Evolutionary conservation across 371 early-diverging fungal genomes (phyloP), one percentile per base, ranked within the genome.

Genomic region (Lichtheimia hyalospora): DNA sequence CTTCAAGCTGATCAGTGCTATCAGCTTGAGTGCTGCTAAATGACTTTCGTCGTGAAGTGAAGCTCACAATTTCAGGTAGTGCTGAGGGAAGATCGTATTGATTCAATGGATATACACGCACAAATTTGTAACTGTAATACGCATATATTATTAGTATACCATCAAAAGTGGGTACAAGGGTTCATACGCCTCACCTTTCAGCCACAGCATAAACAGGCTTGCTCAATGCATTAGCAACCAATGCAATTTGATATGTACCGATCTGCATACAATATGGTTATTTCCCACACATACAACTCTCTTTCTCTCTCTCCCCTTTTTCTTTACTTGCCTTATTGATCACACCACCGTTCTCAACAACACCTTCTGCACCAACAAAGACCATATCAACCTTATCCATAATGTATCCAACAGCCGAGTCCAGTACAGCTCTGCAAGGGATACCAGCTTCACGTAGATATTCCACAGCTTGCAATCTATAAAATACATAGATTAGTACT

Each of bases 331-430:
- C 88, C 77, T 93, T 92, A 70, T 97, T 98, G 66, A 98, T 91
- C 49, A 98, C 70, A 5, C 99, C 99, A 27, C 99, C 99, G 67
- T 96, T 98, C 74, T 96, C 95, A 5, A 95, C 95, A 3, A 98
- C 95, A 40, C 94, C 99, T 75, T 98, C 99, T 13, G 97, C 99
- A 7, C 99, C 99, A 28, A 96, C 96, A 63, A 97, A 85, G 0
- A 96, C 95, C 85, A 93, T 82, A 68, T 96, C 94, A 15, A 96
- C 92, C 69, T 93, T 89, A 63, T 92, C 92, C 84, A 98, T 95
- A 58, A 94, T 84, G 73, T 92, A 95, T 34, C 93, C 97, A 3
- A 96, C 95, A 16, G 97, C 96, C 7, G 94, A 82, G 71, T 98
- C 99, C 64, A 92, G 73, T 18, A 98, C 89, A 23, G 96, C 86